Base-by-base conservation (phyloP, 306 rosid genomes). In the Neltuma alba region DNA sequence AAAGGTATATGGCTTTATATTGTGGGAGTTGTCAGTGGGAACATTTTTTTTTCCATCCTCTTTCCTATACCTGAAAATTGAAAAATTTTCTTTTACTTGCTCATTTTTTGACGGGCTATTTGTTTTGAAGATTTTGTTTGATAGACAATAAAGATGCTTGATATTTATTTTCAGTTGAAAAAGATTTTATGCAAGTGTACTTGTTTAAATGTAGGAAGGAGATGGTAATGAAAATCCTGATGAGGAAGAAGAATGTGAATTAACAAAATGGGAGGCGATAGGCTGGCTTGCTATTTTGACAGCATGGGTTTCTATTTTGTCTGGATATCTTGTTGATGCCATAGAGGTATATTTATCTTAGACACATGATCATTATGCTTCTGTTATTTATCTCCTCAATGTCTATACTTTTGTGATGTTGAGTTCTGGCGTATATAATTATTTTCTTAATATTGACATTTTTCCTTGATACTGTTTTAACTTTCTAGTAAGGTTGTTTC, bases 251-350 rank as follows among this genome's bases (percentile, higher is more conserved):
- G 89, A 83, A 72, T 57, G 85, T 61, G 96, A 94, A 81, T 81
- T 94, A 81, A 86, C 90, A 71, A 72, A 80, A 28, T 89, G 92
- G 96, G 98, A 94, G 89, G 90, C 97, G 30, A 87, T 94, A 76
- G 81, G 82, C 28, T 94, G 98, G 98, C 98, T 94, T 77, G 89
- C 92, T 76, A 55, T 94, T 84, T 87, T 94, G 85, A 94, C 97
- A 20, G 90, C 75, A 48, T 89, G 96, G 97, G 85, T 94, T 25
- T 94, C 98, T 25, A 15, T 94, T 72, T 87, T 94, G 77, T 94
- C 98, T 69, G 97, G 92, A 79, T 94, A 92, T 83, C 92, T 94
- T 47, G 97, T 94, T 13, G 93, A 89, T 82, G 96, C 98, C 80
- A 87, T 94, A 54, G 58, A 89, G 98, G 98, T 94, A 88, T 50